These are phyloP conservation scores for Paecilomyces sp. DNA, from an alignment of 2,329 filamentous ascomycete species.

Conservation along the genomic window DNA sequence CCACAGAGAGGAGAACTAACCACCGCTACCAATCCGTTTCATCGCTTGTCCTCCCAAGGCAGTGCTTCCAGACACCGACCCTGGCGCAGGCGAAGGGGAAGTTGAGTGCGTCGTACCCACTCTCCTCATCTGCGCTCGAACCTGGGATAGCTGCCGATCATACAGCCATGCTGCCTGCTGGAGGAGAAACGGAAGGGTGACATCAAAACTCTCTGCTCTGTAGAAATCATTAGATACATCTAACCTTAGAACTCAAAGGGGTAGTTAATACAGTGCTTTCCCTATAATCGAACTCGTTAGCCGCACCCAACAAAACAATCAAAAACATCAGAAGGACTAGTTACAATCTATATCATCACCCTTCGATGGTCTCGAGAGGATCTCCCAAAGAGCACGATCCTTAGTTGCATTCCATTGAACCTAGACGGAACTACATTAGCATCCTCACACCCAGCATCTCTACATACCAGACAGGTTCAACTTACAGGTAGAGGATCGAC, in stretches of 20 bases:
- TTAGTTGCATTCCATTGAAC: conserved; percentile 83
- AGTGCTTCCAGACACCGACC: conserved; percentile 35
- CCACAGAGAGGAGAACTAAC: conserved; percentile 11
- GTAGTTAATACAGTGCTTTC: conserved; percentile 59
- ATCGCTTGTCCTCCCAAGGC: conserved; percentile 29
- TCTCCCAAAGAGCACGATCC: conserved; percentile 82
- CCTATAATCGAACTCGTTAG: conserved; percentile 43
- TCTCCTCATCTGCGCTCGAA: conserved; percentile 82
- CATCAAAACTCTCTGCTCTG: conserved; percentile 70
- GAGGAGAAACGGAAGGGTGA: conserved; percentile 79
- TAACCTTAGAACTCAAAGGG: background rate
- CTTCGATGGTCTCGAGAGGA: conserved; percentile 74
- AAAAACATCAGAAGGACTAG: conserved; percentile 12
- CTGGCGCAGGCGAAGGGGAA: conserved; percentile 35
- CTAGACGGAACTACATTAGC: conserved; percentile 36
- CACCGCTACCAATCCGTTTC: conserved; percentile 23
- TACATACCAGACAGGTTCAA: conserved; percentile 10
- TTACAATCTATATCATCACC: conserved; percentile 79
- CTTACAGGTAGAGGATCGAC: conserved; percentile 79
- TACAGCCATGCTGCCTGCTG: conserved; percentile 93
- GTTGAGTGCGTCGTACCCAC: conserved; percentile 35
- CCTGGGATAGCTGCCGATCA: conserved; percentile 81
- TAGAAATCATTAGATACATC: conserved; percentile 3
- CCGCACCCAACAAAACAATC: background rate
- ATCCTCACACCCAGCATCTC: background rate